Conservation (phyloP, 805 yeast species). For the Lipomyces japonicus region DNA sequence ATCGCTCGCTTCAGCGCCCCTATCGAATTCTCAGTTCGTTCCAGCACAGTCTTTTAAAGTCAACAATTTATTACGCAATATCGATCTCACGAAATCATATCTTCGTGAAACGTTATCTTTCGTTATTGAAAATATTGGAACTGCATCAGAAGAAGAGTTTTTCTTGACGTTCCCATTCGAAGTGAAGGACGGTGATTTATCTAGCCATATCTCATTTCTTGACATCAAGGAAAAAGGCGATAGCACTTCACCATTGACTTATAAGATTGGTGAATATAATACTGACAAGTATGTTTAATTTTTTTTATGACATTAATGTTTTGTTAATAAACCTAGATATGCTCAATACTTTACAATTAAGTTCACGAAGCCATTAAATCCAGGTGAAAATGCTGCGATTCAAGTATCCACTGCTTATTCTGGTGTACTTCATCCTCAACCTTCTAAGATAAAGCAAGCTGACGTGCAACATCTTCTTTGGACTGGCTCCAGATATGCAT, state of each 20-base stretch:
- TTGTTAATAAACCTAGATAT: background rate
- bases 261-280: background rate
- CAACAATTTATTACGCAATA: conserved; percentile 46
- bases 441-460: conserved; percentile 55
- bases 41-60: conserved; percentile 9
- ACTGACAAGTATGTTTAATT: conserved; percentile 1
- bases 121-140: conserved; percentile 55
- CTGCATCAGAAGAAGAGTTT: conserved; percentile 53
- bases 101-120: conserved; percentile 58
- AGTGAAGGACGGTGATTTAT: conserved; percentile 30
- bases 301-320: conserved; percentile 1
- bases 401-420: conserved; percentile 49
- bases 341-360: conserved; percentile 6
- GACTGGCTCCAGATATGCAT: conserved; percentile 52
- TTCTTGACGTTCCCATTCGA: conserved; percentile 55
- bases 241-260: background rate
- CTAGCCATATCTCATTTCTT: conserved; percentile 5
- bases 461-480: conserved; percentile 60
- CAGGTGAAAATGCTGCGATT: conserved; percentile 52
- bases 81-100: conserved; percentile 67
- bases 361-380: conserved; percentile 59
- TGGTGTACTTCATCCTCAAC: conserved; percentile 54
- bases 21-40: background rate
- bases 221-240: conserved; percentile 15
- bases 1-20: background rate